phyloP scores from a whole-genome alignment of 768 basidiomycete genomes.

The Mycena filopes region DNA sequence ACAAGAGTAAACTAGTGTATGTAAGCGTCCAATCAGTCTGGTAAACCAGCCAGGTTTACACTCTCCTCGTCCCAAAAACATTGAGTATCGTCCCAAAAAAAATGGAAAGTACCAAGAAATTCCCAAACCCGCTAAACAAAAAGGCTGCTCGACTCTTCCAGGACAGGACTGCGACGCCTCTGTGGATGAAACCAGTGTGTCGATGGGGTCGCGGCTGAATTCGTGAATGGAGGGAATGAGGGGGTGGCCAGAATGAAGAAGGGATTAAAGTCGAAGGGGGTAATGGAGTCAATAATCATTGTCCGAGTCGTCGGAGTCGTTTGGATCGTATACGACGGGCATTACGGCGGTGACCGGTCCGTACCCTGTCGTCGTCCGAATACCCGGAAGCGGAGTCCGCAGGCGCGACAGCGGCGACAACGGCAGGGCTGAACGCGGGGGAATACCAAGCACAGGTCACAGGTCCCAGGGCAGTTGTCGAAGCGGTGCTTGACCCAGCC shows the following conservation, averaged over 20 bases:
- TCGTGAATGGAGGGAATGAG: neutral
- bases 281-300: neutral
- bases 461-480: slow-evolving; percentile 11
- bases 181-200: neutral
- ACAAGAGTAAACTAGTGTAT: neutral
- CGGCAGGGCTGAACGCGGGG: neutral
- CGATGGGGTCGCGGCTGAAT: neutral
- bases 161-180: neutral
- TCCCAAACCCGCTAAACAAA: neutral
- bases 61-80: slow-evolving; percentile 5
- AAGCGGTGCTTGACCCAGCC: slow-evolving; percentile 16
- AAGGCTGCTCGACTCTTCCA: neutral
- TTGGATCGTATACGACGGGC: neutral
- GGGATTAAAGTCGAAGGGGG: neutral
- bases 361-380: slow-evolving; percentile 1
- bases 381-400: neutral
- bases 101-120: slow-evolving; percentile 1
- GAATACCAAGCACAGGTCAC: slow-evolving; percentile 4
- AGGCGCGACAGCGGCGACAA: slow-evolving; percentile 9
- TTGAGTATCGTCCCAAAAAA: neutral
- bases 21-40: neutral
- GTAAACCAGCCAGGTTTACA: slow-evolving; percentile 5
- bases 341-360: neutral
- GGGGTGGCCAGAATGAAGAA: slow-evolving; percentile 16
- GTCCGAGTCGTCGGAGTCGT: neutral